A percentile compares a stretch with the other conserved stretches of the same genome.
Evolutionary conservation across 1,139 yeast genomes (phyloP).

Genomic region (Kodamaea plutei): DNA sequence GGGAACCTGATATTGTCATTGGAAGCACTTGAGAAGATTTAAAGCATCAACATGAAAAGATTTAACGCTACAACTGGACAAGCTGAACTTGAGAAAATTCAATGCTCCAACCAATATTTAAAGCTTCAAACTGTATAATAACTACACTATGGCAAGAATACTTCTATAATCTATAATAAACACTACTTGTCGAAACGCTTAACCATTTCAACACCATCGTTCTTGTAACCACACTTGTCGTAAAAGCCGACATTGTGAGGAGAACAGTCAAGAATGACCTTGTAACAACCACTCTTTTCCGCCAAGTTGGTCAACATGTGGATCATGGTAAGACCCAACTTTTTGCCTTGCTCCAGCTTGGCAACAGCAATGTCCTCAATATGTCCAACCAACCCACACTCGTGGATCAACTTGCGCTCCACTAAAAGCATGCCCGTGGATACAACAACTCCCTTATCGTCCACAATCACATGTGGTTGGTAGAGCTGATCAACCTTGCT

Average conservation of each 20-base stretch:
- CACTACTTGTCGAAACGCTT: constrained; percentile 20
- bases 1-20: constrained; percentile 61
- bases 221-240: constrained; percentile 72
- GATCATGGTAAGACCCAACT: constrained; percentile 69
- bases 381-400: constrained; percentile 85
- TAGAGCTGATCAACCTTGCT: constrained; percentile 39
- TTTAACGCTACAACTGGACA: too few relatives aligned
- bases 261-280: constrained; percentile 86
- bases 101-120: too few relatives aligned
- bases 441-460: constrained; percentile 42
- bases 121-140: too few relatives aligned
- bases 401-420: constrained; percentile 68
- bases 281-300: constrained; percentile 65
- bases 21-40: constrained; percentile 35
- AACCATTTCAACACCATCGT: constrained; percentile 75
- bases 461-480: constrained; percentile 58
- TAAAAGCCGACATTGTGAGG: constrained; percentile 78
- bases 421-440: constrained; percentile 48
- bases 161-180: too few relatives aligned
- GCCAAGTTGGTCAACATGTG: constrained; percentile 60
- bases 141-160: too few relatives aligned
- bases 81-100: too few relatives aligned
- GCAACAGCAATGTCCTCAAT: constrained; percentile 92
- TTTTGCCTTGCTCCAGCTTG: constrained; percentile 73
- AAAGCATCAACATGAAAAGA: too few relatives aligned